Base-by-base conservation (phyloP, 2,329 filamentous ascomycete species). In the Colletotrichum shisoi region DNA sequence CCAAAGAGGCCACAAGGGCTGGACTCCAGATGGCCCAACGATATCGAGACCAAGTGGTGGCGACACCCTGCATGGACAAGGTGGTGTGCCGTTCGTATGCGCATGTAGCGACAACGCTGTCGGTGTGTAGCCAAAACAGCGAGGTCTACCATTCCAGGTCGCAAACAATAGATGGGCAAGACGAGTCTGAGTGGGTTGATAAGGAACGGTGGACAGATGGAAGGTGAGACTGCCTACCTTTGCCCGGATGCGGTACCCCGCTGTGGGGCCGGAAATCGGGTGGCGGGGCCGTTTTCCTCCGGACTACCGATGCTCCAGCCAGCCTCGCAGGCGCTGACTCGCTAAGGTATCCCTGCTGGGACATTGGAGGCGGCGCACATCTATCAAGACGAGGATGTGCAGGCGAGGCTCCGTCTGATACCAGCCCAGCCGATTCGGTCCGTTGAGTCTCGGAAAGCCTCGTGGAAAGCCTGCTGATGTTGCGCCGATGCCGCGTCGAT, bases 401-500 rank as follows among this genome's bases (percentile, higher is more conserved):
- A 6, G 24, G 27, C 40, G 40, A 57, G 34, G 40, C 24, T 46
- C 45, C 27, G 54, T 34, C 42, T 17, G 24, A 56, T 21, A 42
- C 19, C 13, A 11, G 54, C 42, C 31, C 7, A n/a, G 27, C 27
- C 19, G 45, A 39, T 12, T 39, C 7, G 21, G 5, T 37, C 34
- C 31, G 11, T 19, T n/a, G 53, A 56, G 37, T 56, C 45, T 44
- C 15, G n/a, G 24, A 53, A 17, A 44, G 58, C 58, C 46, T 53
- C 48, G 48, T 27, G n/a, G 37, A 61, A 61, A 61, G 58, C 58
- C 58, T 61, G 48, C 58, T 53, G 46, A 52, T 61, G 31, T 51
- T 24, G 45, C 31, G 39, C 46, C 48, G 39, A 24, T 51, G 24
- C n/a, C 21, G 45, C 31, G 39, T 37, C 58, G 39, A 24, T 51